phyloP scores from a whole-genome alignment of 2,329 filamentous ascomycete genomes.

The Dothideomycetes sp. region DNA sequence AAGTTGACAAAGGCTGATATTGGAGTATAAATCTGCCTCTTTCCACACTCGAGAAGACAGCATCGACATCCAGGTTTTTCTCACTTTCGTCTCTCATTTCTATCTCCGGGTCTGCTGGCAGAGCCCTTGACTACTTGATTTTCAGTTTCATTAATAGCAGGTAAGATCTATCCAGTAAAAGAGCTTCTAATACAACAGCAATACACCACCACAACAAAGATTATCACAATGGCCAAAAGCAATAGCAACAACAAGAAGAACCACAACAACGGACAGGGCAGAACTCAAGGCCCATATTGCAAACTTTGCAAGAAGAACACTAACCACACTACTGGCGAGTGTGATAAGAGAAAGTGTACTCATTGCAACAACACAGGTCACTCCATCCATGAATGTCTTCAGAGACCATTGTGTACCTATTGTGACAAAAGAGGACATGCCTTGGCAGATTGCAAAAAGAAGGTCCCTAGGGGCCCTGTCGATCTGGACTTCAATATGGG shows the following conservation, averaged over 20 bases:
- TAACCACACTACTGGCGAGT: background rate
- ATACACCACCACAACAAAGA: background rate
- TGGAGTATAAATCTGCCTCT: background rate
- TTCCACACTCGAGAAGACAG: background rate
- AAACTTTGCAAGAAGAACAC: background rate
- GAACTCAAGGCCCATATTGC: background rate
- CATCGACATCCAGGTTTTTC: background rate
- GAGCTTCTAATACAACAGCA: background rate
- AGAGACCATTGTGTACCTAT: background rate
- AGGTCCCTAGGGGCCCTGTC: too few relatives aligned
- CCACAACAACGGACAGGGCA: background rate
- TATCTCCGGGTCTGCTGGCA: conserved; percentile 7
- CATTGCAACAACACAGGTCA: background rate
- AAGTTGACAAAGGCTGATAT: too few relatives aligned
- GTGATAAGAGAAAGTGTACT: background rate
- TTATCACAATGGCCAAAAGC: background rate
- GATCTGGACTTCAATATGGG: too few relatives aligned
- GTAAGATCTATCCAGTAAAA: background rate
- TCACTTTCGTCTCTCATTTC: background rate
- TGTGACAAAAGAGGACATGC: background rate
- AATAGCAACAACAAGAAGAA: background rate
- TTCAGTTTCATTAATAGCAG: background rate
- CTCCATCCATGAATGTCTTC: background rate
- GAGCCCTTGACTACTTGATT: background rate
- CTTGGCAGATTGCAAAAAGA: too few relatives aligned